Conservation (phyloP, 2,329 filamentous ascomycete genomes). For the Stachybotrys elegans region DNA sequence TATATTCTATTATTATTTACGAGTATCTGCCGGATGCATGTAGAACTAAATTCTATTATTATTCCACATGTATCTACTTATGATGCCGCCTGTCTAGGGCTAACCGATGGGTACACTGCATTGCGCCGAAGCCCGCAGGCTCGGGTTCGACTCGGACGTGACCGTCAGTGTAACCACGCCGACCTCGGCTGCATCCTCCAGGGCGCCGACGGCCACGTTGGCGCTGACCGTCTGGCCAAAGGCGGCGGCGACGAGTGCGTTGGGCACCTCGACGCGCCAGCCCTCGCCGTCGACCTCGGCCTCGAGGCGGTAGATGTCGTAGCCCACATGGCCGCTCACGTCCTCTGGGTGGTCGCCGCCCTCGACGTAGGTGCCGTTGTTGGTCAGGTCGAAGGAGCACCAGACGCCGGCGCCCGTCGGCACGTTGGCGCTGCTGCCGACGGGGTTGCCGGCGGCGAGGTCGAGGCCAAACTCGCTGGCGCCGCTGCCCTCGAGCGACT, state of each 20-base stretch:
- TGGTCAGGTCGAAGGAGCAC: conserved; percentile 42
- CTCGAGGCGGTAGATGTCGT: conserved; percentile 42
- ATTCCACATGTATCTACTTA: too few relatives aligned
- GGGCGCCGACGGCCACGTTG: conserved; percentile 32
- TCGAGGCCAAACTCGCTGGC: conserved; percentile 24
- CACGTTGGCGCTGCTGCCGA: conserved; percentile 13
- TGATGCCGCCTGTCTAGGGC: too few relatives aligned
- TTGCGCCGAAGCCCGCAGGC: conserved; percentile 19
- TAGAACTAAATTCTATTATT: too few relatives aligned
- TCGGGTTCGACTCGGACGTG: conserved; percentile 38
- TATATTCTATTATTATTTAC: too few relatives aligned
- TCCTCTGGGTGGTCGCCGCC: conserved; percentile 24
- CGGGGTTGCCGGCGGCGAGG: conserved; percentile 28
- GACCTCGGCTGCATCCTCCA: conserved; percentile 20
- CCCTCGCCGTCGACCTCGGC: conserved; percentile 37
- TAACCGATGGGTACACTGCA: conserved; percentile 24
- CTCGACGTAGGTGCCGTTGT: conserved; percentile 32
- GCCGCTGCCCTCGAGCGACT: conserved; percentile 32
- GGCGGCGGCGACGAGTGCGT: conserved; percentile 32
- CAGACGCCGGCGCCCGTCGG: conserved; percentile 29
- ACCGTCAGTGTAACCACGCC: conserved; percentile 37
- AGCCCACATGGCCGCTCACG: conserved; percentile 28
- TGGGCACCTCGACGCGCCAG: conserved; percentile 39
- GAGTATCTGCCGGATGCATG: too few relatives aligned
- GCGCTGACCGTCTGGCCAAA: conserved; percentile 33